Evolutionary conservation across 371 early-diverging fungal genomes (phyloP).

Genomic region (Syncephalis plumigaleata): DNA sequence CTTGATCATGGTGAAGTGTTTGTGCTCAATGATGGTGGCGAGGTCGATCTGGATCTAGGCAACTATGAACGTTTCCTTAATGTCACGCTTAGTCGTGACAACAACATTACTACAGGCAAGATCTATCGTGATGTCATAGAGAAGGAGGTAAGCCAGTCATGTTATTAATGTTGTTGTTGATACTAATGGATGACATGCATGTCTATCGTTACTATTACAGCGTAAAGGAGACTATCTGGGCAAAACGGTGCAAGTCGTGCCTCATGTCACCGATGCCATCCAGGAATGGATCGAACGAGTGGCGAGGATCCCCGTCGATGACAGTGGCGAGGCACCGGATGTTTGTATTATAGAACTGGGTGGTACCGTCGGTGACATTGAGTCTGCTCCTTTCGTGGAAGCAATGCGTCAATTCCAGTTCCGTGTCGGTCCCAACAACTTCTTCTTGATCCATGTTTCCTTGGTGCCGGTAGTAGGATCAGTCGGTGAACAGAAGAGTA

Average conservation of each 20-base stretch:
- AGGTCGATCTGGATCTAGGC: slow-evolving; percentile 98
- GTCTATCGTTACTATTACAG: slow-evolving; percentile 9
- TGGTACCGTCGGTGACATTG: slow-evolving; percentile 98
- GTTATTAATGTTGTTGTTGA: neutral
- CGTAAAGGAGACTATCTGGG: slow-evolving; percentile 95
- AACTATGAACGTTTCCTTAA: slow-evolving; percentile 98
- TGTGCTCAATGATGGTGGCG: slow-evolving; percentile 98
- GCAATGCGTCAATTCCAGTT: slow-evolving; percentile 98
- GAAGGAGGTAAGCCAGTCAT: slow-evolving; percentile 29
- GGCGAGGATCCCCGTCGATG: slow-evolving; percentile 67
- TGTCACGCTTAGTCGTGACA: slow-evolving; percentile 81
- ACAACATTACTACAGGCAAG: slow-evolving; percentile 99
- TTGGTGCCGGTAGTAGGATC: slow-evolving; percentile 93
- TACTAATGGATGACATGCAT: slow-evolving; percentile 1
- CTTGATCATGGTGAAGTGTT: slow-evolving; percentile 99
- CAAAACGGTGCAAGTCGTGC: slow-evolving; percentile 98
- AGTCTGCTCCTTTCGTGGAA: slow-evolving; percentile 96
- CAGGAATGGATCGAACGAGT: slow-evolving; percentile 96
- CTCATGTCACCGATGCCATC: slow-evolving; percentile 95
- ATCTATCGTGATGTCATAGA: slow-evolving; percentile 93
- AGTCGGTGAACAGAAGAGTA: slow-evolving; percentile 98
- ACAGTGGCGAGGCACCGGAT: slow-evolving; percentile 76
- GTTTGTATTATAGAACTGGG: slow-evolving; percentile 98
- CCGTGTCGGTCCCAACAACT: slow-evolving; percentile 95
- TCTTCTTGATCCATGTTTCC: slow-evolving; percentile 93